phyloP scores from a whole-genome alignment of 169 alveolate species.

The Babesia caballi region DNA sequence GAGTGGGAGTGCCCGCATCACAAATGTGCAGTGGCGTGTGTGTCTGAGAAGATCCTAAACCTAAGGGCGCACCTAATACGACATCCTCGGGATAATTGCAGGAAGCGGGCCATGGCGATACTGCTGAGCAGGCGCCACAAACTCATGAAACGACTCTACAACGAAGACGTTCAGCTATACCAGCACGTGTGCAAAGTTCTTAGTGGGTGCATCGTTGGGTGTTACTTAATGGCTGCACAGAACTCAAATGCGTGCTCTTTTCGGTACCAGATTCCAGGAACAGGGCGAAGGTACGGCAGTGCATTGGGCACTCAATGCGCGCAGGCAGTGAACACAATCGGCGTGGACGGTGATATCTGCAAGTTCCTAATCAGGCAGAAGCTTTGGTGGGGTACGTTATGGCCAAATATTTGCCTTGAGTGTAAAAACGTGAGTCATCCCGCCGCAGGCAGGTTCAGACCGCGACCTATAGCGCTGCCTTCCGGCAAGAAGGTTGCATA shows the following conservation, averaged over 20 bases:
- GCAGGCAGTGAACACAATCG: slow-evolving; percentile 80
- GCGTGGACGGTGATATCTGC: slow-evolving; percentile 84
- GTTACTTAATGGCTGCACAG: slow-evolving; percentile 28
- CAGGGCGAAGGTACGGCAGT: slow-evolving; percentile 67
- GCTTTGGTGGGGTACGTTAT: slow-evolving; percentile 80
- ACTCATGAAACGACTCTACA: slow-evolving; percentile 79
- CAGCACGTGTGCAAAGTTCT: slow-evolving; percentile 76
- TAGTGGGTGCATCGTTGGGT: slow-evolving; percentile 8
- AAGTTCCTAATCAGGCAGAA: slow-evolving; percentile 81
- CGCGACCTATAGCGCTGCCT: slow-evolving; percentile 74
- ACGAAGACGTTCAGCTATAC: slow-evolving; percentile 77
- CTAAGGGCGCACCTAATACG: slow-evolving; percentile 79
- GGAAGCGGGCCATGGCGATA: slow-evolving; percentile 81
- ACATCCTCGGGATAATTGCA: slow-evolving; percentile 76
- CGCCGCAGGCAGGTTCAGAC: slow-evolving; percentile 66
- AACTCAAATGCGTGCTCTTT: slow-evolving; percentile 78
- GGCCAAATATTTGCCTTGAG: neutral
- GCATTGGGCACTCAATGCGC: neutral
- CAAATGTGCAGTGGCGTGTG: slow-evolving; percentile 72
- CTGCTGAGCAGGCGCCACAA: slow-evolving; percentile 78
- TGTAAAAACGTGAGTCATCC: neutral
- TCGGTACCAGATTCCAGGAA: slow-evolving; percentile 85
- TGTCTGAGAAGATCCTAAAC: slow-evolving; percentile 81
- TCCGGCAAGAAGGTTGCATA: slow-evolving; percentile 79
- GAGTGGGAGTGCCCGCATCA: neutral